Evolutionary conservation across 2,329 filamentous ascomycete genomes (phyloP).

Genomic region (Botryotinia narcissicola): DNA sequence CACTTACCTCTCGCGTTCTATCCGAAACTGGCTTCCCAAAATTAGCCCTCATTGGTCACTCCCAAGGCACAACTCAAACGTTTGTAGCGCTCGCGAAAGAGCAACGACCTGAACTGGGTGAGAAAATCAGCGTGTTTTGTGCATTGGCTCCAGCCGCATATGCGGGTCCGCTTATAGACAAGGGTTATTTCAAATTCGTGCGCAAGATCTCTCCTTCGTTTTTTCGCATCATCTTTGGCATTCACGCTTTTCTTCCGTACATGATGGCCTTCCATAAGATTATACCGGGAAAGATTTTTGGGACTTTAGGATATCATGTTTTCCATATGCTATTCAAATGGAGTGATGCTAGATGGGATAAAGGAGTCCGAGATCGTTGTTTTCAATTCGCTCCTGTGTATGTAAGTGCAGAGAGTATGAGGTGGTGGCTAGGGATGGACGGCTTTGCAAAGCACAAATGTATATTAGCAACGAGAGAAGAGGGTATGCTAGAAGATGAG

Average conservation of each 20-base stretch:
- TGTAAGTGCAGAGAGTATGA: constrained; percentile 84
- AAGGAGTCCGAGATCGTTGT: constrained; percentile 72
- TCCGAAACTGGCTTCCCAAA: constrained; percentile 80
- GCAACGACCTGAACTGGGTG: constrained; percentile 79
- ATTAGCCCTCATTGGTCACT: constrained; percentile 80
- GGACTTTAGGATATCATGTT: constrained; percentile 79
- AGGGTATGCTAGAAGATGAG: constrained; percentile 59
- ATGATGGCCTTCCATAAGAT: constrained; percentile 82
- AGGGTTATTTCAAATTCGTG: constrained; percentile 93
- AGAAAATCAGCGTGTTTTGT: constrained; percentile 84
- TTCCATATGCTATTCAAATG: constrained; percentile 90
- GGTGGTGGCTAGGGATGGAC: constrained; percentile 90
- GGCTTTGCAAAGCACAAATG: constrained; percentile 85
- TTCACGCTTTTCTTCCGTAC: constrained; percentile 88
- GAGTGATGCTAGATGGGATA: constrained; percentile 83
- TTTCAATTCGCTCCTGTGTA: constrained; percentile 93
- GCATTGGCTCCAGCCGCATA: constrained; percentile 88
- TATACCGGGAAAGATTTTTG: constrained; percentile 67
- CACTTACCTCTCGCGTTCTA: constrained; percentile 75
- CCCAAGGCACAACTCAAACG: constrained; percentile 86
- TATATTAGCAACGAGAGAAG: constrained; percentile 76
- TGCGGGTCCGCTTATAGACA: constrained; percentile 79
- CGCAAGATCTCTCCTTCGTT: constrained; percentile 69
- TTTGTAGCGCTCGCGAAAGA: constrained; percentile 87
- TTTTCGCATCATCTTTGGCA: constrained; percentile 82